Percentiles rank a stretch among this genome's conserved stretches.
These are phyloP conservation scores for Gonium pectorale DNA, from an alignment of 139 green algal species.

Conservation along the genomic window DNA sequence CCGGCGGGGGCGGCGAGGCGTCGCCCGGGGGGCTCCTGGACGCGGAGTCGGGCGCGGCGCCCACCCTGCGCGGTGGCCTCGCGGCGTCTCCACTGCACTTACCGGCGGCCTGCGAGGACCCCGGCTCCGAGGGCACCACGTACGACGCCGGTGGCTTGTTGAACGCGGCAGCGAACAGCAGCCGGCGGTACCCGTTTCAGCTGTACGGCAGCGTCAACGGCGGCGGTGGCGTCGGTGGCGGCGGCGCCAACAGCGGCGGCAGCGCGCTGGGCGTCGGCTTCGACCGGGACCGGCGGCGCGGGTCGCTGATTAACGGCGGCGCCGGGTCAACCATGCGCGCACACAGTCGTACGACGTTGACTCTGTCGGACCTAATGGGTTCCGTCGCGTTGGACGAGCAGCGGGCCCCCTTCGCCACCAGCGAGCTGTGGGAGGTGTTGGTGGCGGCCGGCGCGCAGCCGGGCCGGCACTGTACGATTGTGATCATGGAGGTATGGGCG, in stretches of 20 bases:
- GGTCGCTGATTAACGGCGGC: slow-evolving; percentile 1
- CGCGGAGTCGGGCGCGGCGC: too few relatives aligned
- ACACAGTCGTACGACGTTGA: slow-evolving; percentile 20
- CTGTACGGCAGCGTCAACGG: too few relatives aligned
- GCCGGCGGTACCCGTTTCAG: too few relatives aligned
- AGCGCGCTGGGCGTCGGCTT: neutral
- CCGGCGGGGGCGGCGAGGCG: too few relatives aligned
- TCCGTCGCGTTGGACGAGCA: neutral
- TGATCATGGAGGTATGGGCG: slow-evolving; percentile 44
- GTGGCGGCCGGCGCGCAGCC: slow-evolving; percentile 5
- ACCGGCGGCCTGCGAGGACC: too few relatives aligned
- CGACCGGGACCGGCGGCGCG: neutral
- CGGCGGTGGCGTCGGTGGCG: neutral
- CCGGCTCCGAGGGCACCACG: too few relatives aligned
- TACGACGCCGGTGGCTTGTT: too few relatives aligned
- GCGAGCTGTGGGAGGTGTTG: slow-evolving; percentile 39
- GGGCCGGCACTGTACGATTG: slow-evolving; percentile 21
- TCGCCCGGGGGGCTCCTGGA: too few relatives aligned
- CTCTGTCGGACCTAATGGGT: slow-evolving; percentile 15
- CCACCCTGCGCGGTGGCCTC: too few relatives aligned
- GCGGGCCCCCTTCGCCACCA: neutral
- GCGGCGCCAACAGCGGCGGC: neutral
- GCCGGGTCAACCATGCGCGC: neutral
- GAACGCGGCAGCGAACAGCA: too few relatives aligned
- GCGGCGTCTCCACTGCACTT: too few relatives aligned